Evolutionary conservation across 2,329 filamentous ascomycete genomes (phyloP), one percentile per base, ranked within the genome.

Genomic region (Tolypocladium nubicola): DNA sequence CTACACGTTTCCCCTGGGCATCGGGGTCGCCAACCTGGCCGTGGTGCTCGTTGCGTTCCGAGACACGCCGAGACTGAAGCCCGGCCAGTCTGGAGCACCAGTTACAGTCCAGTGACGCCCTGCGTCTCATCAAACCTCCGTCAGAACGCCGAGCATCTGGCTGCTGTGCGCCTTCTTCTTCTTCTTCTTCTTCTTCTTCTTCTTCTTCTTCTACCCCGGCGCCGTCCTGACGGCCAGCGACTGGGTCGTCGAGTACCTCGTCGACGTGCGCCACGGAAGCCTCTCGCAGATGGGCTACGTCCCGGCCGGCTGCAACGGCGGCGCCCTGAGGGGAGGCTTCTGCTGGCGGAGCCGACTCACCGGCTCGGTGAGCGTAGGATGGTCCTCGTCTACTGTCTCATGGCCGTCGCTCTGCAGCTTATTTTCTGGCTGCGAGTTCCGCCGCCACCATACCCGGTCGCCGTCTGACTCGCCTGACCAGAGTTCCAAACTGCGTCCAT

Each of bases 101-200:
- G 5, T 19, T 41, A 19, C 39, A 19, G 19, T 41, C 39, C 19
- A n/a, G 39, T 41, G 39, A 41, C 19, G 78, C 78, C 0, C 63
- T 73, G 6, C 60, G 61, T 0, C 70, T 81, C 52, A 75, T 83
- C 54, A 75, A 74, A 39, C 69, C 9, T 74, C 79, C 0, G 59
- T 83, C 0, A 69, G 64, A 16, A 73, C 67, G 1, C 77, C 71
- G 19, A 74, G 73, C 4, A 70, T 87, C 4, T 86, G 83, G 80
- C 65, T 84, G 0, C 64, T 87, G 3, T 82, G 82, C 53, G 56
- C 84, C 2, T 86, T 84, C 66, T 87, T 82, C 70, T 86, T 86
- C 69, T 85, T 86, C 66, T 80, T n/a, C 2, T 86, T 84, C 66
- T 87, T 82, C 2, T 86, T 84, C 66, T 87, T 82, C 2, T 86